Conservation (phyloP, 2,329 filamentous ascomycete genomes). For the Nemania sp. region DNA sequence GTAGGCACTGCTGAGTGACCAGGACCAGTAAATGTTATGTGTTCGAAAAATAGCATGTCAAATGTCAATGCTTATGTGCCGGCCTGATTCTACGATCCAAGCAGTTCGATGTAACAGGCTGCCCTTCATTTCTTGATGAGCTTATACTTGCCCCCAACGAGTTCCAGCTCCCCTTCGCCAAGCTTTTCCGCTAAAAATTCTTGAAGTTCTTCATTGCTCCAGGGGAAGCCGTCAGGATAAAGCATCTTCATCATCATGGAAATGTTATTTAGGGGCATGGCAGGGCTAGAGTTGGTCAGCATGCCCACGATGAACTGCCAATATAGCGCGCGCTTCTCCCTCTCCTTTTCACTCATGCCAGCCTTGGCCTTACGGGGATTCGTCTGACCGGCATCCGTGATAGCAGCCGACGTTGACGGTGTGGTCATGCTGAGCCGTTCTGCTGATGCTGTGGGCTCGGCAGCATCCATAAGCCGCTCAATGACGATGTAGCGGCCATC, state of each 20-base stretch:
- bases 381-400: slow-evolving; percentile 36
- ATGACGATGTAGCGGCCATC: slow-evolving; percentile 67
- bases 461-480: slow-evolving; percentile 58
- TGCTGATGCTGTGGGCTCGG: slow-evolving; percentile 32
- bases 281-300: slow-evolving; percentile 83
- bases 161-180: slow-evolving; percentile 69
- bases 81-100: slow-evolving; percentile 15
- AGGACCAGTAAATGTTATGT: too few species aligned
- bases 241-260: slow-evolving; percentile 95
- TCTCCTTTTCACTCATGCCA: slow-evolving; percentile 65
- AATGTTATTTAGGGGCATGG: slow-evolving; percentile 81
- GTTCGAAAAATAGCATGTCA: too few species aligned
- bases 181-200: slow-evolving; percentile 81
- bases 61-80: slow-evolving; percentile 2
- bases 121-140: slow-evolving; percentile 58
- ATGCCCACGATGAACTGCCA: slow-evolving; percentile 93
- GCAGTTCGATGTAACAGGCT: slow-evolving; percentile 10
- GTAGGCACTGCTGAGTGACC: background rate
- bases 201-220: slow-evolving; percentile 84
- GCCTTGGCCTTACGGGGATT: slow-evolving; percentile 53
- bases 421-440: slow-evolving; percentile 29
- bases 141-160: slow-evolving; percentile 71
- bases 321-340: slow-evolving; percentile 67
- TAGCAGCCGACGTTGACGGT: slow-evolving; percentile 26
- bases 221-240: slow-evolving; percentile 83